Percentiles rank a stretch among this genome's conserved stretches.
phyloP scores from a whole-genome alignment of 2,329 filamentous ascomycete genomes.

The Colletotrichum sp. region DNA sequence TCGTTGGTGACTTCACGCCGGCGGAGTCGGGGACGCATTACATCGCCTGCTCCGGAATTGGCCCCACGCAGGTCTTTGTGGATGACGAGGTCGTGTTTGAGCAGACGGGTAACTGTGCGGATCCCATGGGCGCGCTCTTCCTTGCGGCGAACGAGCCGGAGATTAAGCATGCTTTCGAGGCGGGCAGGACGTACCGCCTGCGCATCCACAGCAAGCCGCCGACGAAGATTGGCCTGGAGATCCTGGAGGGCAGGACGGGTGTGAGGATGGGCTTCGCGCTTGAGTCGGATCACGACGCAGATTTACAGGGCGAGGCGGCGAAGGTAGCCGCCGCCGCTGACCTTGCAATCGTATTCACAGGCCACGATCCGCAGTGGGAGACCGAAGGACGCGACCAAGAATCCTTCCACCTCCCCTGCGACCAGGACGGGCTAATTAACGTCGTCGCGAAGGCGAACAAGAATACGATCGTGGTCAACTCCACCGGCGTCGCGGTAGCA shows the following conservation, averaged over 20 bases:
- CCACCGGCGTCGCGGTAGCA: constrained; percentile 67
- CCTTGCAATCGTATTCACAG: constrained; percentile 67
- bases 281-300: constrained; percentile 51
- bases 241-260: constrained; percentile 35
- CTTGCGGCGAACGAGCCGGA: constrained; percentile 33
- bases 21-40: constrained; percentile 34
- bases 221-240: constrained; percentile 29
- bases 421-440: constrained; percentile 70
- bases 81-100: constrained; percentile 34
- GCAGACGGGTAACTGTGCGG: constrained; percentile 32
- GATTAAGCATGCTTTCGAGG: constrained; percentile 27
- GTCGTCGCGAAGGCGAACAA: constrained; percentile 62
- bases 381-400: constrained; percentile 66
- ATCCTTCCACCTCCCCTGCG: constrained; percentile 45
- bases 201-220: constrained; percentile 33
- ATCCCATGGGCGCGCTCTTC: constrained; percentile 40
- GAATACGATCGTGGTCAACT: constrained; percentile 69
- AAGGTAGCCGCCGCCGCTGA: constrained; percentile 48
- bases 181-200: constrained; percentile 35
- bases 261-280: constrained; percentile 36
- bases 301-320: constrained; percentile 52
- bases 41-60: constrained; percentile 34
- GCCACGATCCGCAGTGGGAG: constrained; percentile 57
- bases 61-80: constrained; percentile 33
- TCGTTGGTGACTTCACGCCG: constrained; percentile 35